Percentiles rank a stretch among this genome's conserved stretches.
These are phyloP conservation scores for Speleostelium caveatum DNA, from an alignment of 78 protist species.

Conservation along the genomic window DNA sequence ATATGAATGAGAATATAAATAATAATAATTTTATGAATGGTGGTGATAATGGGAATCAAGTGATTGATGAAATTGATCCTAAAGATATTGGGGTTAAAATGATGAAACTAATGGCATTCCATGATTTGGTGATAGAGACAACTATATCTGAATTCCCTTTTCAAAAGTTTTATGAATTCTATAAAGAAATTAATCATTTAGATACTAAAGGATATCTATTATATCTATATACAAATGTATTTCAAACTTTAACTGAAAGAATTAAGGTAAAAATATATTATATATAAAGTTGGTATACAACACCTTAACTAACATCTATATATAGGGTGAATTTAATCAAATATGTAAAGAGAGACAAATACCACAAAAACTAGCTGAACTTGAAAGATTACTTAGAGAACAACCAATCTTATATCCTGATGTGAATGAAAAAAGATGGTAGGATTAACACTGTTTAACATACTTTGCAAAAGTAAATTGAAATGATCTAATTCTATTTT, in stretches of 20 bases:
- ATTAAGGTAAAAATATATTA: constrained; percentile 5
- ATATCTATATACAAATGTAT: constrained; percentile 16
- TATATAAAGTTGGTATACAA: neutral
- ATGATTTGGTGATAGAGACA: constrained; percentile 21
- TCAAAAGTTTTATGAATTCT: constrained; percentile 25
- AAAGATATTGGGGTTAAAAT: constrained; percentile 46
- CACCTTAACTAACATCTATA: neutral
- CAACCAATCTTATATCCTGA: constrained; percentile 28
- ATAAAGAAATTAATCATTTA: neutral
- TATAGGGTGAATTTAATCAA: constrained; percentile 19
- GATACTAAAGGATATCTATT: constrained; percentile 1
- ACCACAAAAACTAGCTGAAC: constrained; percentile 12
- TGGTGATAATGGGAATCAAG: no score
- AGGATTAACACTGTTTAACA: no score
- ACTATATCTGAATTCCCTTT: constrained; percentile 36
- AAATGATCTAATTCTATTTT: no score
- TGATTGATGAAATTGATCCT: constrained; percentile 13
- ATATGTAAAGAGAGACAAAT: constrained; percentile 48
- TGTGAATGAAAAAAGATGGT: no score
- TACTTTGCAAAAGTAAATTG: no score
- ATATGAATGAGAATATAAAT: no score
- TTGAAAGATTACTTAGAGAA: constrained; percentile 21
- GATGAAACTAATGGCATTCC: constrained; percentile 26
- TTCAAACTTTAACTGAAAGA: constrained; percentile 23
- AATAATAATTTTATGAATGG: no score